phyloP scores from a whole-genome alignment of 139 green algal genomes.

The Coelastrella sp. region DNA sequence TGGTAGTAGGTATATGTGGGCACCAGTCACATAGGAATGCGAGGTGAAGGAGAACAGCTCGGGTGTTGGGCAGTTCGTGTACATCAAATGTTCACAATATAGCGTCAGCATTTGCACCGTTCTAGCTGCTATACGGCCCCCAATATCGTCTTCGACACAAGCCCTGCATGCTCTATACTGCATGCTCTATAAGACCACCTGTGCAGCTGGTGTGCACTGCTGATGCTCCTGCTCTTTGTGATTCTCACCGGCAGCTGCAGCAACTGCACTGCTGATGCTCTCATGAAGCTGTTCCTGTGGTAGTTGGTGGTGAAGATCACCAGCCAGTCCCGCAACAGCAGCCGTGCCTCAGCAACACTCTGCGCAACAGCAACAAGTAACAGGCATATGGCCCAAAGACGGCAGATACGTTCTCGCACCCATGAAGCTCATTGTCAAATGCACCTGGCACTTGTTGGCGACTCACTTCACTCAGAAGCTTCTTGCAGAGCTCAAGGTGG shows the following conservation, averaged over 20 bases:
- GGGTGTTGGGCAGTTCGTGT: background rate
- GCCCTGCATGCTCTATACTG: too few relatives aligned
- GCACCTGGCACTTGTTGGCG: background rate
- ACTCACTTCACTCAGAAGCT: background rate
- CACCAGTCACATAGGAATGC: too few relatives aligned
- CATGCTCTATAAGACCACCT: background rate
- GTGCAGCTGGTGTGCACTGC: background rate
- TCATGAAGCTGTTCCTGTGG: conserved; percentile 63
- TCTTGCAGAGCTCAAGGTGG: too few relatives aligned
- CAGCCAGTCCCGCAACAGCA: conserved; percentile 93
- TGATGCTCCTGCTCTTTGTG: background rate
- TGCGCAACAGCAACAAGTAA: conserved; percentile 37
- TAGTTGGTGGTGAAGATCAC: conserved; percentile 80
- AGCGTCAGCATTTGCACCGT: background rate
- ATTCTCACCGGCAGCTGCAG: conserved; percentile 49
- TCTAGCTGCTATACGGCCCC: background rate
- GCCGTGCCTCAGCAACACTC: conserved; percentile 69
- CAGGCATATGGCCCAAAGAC: background rate
- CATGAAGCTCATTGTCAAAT: background rate
- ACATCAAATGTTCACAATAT: background rate
- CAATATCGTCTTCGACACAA: too few relatives aligned
- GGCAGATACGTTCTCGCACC: background rate
- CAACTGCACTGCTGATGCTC: conserved; percentile 42
- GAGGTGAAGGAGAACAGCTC: background rate
- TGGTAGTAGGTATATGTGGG: too few relatives aligned